Conservation (phyloP, 164 flowering plant species). For the Kingdonia uniflora region DNA sequence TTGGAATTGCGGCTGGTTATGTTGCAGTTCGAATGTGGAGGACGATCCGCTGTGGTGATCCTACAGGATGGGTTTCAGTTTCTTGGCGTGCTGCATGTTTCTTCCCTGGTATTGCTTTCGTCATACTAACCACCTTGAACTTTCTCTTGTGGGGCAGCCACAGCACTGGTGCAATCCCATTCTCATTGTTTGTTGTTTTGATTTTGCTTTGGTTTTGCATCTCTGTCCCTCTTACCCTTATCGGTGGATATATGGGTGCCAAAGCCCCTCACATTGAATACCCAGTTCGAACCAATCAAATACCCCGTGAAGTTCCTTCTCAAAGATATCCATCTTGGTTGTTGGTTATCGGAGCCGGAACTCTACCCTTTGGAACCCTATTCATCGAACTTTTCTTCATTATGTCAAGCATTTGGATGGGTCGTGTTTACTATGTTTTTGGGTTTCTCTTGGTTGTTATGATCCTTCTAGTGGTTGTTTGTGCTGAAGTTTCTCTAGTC, state of each 20-base stretch:
- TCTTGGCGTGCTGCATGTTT: slow-evolving; percentile 44
- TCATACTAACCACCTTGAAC: slow-evolving; percentile 36
- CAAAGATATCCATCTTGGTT: slow-evolving; percentile 19
- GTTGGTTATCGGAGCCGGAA: slow-evolving; percentile 18
- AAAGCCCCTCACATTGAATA: slow-evolving; percentile 14
- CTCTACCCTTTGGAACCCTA: slow-evolving; percentile 18
- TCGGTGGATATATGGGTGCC: slow-evolving; percentile 15
- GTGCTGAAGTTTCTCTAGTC: slow-evolving; percentile 21
- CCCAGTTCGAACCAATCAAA: slow-evolving; percentile 18
- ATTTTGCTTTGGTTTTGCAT: slow-evolving; percentile 55
- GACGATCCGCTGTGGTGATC: slow-evolving; percentile 38
- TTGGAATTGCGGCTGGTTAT: slow-evolving; percentile 57
- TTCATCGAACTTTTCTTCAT: slow-evolving; percentile 22
- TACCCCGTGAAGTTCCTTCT: slow-evolving; percentile 15
- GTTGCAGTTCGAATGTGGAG: slow-evolving; percentile 57
- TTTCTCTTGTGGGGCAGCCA: slow-evolving; percentile 51
- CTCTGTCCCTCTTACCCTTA: slow-evolving; percentile 15
- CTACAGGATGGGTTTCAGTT: slow-evolving; percentile 47
- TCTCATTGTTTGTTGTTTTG: slow-evolving; percentile 36
- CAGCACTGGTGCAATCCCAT: slow-evolving; percentile 62
- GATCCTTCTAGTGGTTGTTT: slow-evolving; percentile 16
- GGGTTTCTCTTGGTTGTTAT: slow-evolving; percentile 17
- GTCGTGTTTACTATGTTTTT: slow-evolving; percentile 19
- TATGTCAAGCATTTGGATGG: slow-evolving; percentile 21
- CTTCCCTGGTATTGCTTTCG: slow-evolving; percentile 56